Evolutionary conservation across 345 rosid species (phyloP).

Genomic region (Theobroma cacao): DNA sequence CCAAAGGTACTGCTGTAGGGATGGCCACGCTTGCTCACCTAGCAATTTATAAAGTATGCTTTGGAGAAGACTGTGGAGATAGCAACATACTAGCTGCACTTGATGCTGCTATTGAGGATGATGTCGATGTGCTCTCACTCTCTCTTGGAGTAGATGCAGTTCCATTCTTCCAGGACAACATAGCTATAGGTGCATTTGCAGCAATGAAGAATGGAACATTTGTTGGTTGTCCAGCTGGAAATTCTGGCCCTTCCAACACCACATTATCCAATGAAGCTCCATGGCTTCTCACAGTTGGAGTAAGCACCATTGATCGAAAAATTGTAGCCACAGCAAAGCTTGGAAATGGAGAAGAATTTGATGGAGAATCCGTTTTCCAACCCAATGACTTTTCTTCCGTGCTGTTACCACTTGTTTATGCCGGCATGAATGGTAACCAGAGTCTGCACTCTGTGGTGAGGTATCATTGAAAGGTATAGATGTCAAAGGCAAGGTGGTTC

Average conservation of each 20-base stretch:
- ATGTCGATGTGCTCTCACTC: slow-evolving; percentile 48
- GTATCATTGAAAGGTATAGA: slow-evolving; percentile 23
- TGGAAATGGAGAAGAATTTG: slow-evolving; percentile 32
- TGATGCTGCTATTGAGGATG: slow-evolving; percentile 53
- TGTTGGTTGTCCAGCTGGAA: slow-evolving; percentile 52
- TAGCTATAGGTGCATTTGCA: slow-evolving; percentile 46
- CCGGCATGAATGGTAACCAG: slow-evolving; percentile 28
- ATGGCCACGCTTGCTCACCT: slow-evolving; percentile 60
- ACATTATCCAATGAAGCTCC: slow-evolving; percentile 54
- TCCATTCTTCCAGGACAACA: slow-evolving; percentile 39
- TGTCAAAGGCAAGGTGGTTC: slow-evolving; percentile 36
- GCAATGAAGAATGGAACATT: slow-evolving; percentile 49
- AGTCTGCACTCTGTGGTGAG: slow-evolving; percentile 19
- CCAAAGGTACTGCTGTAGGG: slow-evolving; percentile 52
- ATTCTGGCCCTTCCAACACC: slow-evolving; percentile 40
- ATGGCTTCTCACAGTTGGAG: slow-evolving; percentile 56
- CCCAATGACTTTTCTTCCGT: slow-evolving; percentile 23
- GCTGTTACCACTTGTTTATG: slow-evolving; percentile 42
- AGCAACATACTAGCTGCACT: slow-evolving; percentile 49
- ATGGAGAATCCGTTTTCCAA: slow-evolving; percentile 51
- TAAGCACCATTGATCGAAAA: slow-evolving; percentile 48
- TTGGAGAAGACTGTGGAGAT: slow-evolving; percentile 41
- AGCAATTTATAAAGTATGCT: slow-evolving; percentile 59
- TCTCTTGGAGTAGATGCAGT: slow-evolving; percentile 37
- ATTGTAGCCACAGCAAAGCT: slow-evolving; percentile 42